Conservation (phyloP, 768 basidiomycete species). For the Mycena capillaripes region DNA sequence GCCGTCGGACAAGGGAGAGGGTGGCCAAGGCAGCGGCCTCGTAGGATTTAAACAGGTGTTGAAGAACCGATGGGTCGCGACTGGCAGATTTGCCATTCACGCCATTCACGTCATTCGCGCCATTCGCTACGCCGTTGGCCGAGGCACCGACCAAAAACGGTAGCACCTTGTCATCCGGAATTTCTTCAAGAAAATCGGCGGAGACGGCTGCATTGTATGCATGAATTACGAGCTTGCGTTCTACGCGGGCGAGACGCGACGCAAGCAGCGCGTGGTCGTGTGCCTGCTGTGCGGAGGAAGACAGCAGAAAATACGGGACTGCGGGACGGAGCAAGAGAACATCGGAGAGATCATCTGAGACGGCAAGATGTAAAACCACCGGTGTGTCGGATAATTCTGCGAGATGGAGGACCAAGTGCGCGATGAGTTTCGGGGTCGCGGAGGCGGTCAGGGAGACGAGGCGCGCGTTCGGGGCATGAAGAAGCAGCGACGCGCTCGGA, state of each 20-base stretch:
- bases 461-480: constrained; percentile 52
- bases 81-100: constrained; percentile 30
- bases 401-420: constrained; percentile 77
- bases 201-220: constrained; percentile 71
- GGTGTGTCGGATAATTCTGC: constrained; percentile 74
- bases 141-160: constrained; percentile 66
- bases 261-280: constrained; percentile 93
- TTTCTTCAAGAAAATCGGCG: constrained; percentile 59
- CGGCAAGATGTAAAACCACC: constrained; percentile 80
- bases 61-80: constrained; percentile 18
- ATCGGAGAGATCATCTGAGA: constrained; percentile 77
- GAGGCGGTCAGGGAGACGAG: constrained; percentile 75
- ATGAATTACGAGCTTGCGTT: constrained; percentile 87
- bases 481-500: constrained; percentile 69
- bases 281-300: constrained; percentile 81
- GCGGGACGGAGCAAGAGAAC: constrained; percentile 83
- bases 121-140: constrained; percentile 32
- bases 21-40: constrained; percentile 79
- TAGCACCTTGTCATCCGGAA: constrained; percentile 70
- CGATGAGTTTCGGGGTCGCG: constrained; percentile 64
- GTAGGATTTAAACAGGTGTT: constrained; percentile 68
- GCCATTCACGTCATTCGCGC: constrained; percentile 34
- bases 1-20: constrained; percentile 70
- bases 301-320: constrained; percentile 87
- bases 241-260: constrained; percentile 78